Conservation (phyloP, 2,329 filamentous ascomycete species). For the Fusarium mundagurra region DNA sequence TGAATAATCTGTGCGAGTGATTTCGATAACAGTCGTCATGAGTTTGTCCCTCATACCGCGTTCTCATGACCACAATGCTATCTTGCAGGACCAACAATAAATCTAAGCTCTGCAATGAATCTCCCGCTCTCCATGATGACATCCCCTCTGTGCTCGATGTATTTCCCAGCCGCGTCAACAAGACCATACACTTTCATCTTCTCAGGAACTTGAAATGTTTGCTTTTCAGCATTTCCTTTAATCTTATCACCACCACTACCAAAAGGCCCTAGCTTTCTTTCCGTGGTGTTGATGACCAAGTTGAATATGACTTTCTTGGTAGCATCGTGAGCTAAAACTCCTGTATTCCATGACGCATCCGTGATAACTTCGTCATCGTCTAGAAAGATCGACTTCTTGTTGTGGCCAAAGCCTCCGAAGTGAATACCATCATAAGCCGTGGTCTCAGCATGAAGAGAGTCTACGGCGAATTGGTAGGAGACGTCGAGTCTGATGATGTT, state of each 20-base stretch:
- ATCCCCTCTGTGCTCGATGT: neutral
- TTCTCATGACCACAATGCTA: rapidly evolving
- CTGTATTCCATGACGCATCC: neutral
- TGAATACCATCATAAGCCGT: neutral
- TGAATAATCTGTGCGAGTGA: neutral
- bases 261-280: neutral
- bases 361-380: neutral
- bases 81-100: neutral
- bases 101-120: neutral
- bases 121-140: neutral
- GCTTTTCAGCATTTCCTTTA: no score
- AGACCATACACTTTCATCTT: neutral
- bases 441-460: neutral
- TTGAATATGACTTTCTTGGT: neutral
- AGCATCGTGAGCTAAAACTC: neutral
- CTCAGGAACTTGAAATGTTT: neutral
- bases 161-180: neutral
- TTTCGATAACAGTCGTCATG: neutral
- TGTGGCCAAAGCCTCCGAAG: neutral
- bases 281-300: neutral
- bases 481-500: neutral
- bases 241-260: rapidly evolving
- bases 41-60: rapidly evolving
- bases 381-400: neutral
- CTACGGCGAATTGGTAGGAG: neutral